Evolutionary conservation across 1,139 yeast species (phyloP).

Genomic region (Geotrichum candidum): DNA sequence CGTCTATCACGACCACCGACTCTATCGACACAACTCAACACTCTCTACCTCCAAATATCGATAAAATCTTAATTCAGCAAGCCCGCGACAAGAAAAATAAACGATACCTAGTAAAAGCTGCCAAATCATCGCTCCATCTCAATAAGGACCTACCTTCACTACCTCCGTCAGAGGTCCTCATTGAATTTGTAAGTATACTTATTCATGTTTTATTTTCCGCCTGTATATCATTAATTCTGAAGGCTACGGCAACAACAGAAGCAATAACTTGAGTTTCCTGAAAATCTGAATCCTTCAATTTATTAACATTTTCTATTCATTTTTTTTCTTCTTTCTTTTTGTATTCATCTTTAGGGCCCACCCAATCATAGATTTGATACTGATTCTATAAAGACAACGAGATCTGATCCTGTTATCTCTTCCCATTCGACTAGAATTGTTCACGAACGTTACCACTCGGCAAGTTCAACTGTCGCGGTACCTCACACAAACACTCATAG

Average conservation of each 20-base stretch:
- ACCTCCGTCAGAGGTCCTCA: background rate
- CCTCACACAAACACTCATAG: background rate
- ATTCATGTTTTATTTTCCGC: background rate
- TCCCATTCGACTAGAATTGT: background rate
- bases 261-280: background rate
- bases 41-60: background rate
- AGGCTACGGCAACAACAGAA: background rate
- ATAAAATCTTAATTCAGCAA: background rate
- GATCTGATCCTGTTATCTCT: background rate
- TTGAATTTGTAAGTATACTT: background rate
- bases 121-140: background rate
- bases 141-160: slow-evolving; percentile 2
- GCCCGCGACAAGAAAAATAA: background rate
- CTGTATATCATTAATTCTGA: background rate
- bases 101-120: background rate
- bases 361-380: background rate
- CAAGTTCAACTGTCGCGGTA: background rate
- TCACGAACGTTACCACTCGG: background rate
- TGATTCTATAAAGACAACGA: background rate
- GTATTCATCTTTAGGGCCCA: background rate
- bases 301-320: background rate
- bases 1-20: background rate
- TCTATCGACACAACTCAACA: background rate
- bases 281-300: background rate
- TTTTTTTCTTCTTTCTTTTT: background rate